Conservation (phyloP, 768 basidiomycete species). For the Lactarius sanguifluus region DNA sequence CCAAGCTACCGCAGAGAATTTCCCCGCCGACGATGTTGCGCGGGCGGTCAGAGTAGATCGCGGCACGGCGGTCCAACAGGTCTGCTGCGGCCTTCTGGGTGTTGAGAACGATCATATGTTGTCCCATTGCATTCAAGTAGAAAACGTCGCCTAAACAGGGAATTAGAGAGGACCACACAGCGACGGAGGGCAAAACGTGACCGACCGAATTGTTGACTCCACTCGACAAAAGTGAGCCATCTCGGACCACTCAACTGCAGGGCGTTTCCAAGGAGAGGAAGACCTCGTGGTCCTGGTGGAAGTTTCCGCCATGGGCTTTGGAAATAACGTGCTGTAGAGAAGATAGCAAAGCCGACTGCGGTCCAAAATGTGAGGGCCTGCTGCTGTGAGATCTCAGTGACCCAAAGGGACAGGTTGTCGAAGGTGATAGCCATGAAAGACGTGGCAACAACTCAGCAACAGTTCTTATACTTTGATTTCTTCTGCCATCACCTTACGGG, state of each 20-base stretch:
- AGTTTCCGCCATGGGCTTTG: constrained; percentile 27
- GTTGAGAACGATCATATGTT: constrained; percentile 32
- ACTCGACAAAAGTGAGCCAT: constrained; percentile 25
- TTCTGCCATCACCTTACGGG: too few species aligned
- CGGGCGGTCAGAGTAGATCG: constrained; percentile 27
- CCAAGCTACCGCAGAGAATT: constrained; percentile 26
- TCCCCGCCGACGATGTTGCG: constrained; percentile 24
- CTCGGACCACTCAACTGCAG: constrained; percentile 18
- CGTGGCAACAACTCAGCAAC: too few species aligned
- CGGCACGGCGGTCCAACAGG: constrained; percentile 30
- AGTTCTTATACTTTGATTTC: too few species aligned
- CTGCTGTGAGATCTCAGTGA: not conserved
- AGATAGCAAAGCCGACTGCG: not conserved
- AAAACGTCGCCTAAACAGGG: constrained; percentile 22
- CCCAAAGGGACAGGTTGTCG: not conserved
- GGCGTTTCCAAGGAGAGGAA: constrained; percentile 25
- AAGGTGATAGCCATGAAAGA: not conserved
- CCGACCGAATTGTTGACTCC: constrained; percentile 23
- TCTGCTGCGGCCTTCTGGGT: constrained; percentile 31
- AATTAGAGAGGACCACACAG: constrained; percentile 5
- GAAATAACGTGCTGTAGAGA: constrained; percentile 13
- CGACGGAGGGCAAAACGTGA: not conserved
- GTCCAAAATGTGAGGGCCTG: constrained; percentile 4
- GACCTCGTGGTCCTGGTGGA: constrained; percentile 25
- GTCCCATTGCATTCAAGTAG: constrained; percentile 26